A percentile compares a stretch with the other conserved stretches of the same genome.
Conservation (phyloP, 495 filamentous ascomycete species). For the Daldinia bambusicola region DNA sequence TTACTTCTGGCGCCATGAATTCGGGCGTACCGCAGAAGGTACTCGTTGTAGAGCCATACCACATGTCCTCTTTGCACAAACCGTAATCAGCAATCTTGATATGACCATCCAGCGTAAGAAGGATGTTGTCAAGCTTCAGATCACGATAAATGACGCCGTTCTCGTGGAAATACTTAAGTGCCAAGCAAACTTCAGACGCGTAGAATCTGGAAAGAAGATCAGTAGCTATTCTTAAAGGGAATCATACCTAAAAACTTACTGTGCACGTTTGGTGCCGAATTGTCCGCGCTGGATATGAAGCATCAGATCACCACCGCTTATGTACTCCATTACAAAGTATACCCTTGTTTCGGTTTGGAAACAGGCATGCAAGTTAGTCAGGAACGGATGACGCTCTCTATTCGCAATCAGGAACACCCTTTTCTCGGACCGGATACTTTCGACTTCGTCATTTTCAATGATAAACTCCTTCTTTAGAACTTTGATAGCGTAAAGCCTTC, state of each 20-base stretch:
- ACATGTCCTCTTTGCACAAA: slow-evolving; percentile 99
- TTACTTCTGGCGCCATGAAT: slow-evolving; percentile 98
- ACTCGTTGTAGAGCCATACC: slow-evolving; percentile 95
- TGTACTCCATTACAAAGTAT: slow-evolving; percentile 99
- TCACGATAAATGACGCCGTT: slow-evolving; percentile 99
- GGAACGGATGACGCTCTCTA: slow-evolving; percentile 96
- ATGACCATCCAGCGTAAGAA: slow-evolving; percentile 94
- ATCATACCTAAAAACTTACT: slow-evolving; percentile 68
- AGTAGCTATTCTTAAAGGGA: slow-evolving; percentile 9
- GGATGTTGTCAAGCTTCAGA: slow-evolving; percentile 98
- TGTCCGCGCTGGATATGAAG: slow-evolving; percentile 97
- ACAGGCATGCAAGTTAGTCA: slow-evolving; percentile 95
- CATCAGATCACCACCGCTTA: slow-evolving; percentile 99
- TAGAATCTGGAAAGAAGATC: slow-evolving; percentile 75
- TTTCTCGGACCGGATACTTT: slow-evolving; percentile 98
- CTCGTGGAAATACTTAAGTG: slow-evolving; percentile 99
- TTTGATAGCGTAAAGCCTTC: slow-evolving; percentile 97
- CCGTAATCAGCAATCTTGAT: slow-evolving; percentile 99
- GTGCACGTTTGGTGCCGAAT: slow-evolving; percentile 94
- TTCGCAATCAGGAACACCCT: slow-evolving; percentile 97
- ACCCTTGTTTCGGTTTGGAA: slow-evolving; percentile 99
- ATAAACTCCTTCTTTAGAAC: slow-evolving; percentile 99
- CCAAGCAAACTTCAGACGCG: slow-evolving; percentile 95
- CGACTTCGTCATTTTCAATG: slow-evolving; percentile 99
- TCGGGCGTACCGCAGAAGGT: slow-evolving; percentile 99